Conservation (phyloP, 2,329 filamentous ascomycete species). For the Neurospora sp. region DNA sequence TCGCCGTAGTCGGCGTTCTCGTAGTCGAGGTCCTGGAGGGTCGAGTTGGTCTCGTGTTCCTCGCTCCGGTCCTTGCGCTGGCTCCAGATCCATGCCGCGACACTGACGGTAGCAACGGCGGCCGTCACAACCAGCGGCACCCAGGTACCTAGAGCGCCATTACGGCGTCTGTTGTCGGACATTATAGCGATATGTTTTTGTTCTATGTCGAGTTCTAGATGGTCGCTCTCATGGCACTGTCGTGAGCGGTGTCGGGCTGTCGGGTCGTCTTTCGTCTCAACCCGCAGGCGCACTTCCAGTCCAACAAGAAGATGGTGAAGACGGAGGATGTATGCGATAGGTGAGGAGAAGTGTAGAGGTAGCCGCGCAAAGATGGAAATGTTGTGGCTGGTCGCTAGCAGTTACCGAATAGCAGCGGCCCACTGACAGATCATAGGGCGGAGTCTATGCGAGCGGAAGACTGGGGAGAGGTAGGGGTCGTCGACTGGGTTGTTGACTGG, state of each 20-base stretch:
- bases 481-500: conserved; percentile 5
- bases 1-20: conserved; percentile 37
- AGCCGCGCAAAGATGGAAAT: conserved; percentile 2
- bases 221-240: not conserved
- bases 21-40: conserved; percentile 41
- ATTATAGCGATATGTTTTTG: conserved; percentile 36
- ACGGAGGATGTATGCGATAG: not conserved
- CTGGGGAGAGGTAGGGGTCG: conserved; percentile 6
- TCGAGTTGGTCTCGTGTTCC: conserved; percentile 42
- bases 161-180: conserved; percentile 45
- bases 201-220: not conserved
- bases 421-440: not conserved
- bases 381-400: conserved; percentile 10
- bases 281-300: not conserved
- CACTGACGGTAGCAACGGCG: conserved; percentile 73
- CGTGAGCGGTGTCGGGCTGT: not conserved
- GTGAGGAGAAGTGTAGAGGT: not conserved
- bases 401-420: not conserved
- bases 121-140: conserved; percentile 79
- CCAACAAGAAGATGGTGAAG: not conserved
- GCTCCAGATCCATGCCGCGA: conserved; percentile 90
- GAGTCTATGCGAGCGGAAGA: not conserved
- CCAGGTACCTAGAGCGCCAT: conserved; percentile 39
- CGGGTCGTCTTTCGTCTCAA: not conserved
- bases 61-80: conserved; percentile 53